These are phyloP conservation scores for Rhizopogon rudus DNA, from an alignment of 768 basidiomycete species.

Conservation along the genomic window DNA sequence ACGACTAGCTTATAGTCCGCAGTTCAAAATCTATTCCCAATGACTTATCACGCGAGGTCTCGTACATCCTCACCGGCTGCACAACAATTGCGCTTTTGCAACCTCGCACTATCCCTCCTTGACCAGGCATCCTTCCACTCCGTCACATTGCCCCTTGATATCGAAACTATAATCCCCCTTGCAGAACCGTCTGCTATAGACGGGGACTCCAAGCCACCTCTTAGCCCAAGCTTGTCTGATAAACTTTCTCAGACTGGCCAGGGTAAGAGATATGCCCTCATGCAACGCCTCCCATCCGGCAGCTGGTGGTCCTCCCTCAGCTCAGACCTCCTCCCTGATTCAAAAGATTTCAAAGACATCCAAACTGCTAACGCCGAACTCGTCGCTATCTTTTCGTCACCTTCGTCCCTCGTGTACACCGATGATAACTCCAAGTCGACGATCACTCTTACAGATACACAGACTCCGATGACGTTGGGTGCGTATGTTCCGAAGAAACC, in stretches of 20 bases:
- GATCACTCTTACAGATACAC: constrained; percentile 3
- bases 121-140: constrained; percentile 59
- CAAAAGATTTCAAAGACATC: constrained; percentile 42
- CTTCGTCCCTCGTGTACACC: constrained; percentile 31
- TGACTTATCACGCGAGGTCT: constrained; percentile 64
- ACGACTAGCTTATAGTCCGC: constrained; percentile 40
- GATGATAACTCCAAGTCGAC: constrained; percentile 21
- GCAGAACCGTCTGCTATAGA: constrained; percentile 15
- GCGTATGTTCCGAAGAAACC: constrained; percentile 47
- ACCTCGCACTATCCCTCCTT: constrained; percentile 66
- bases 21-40: constrained; percentile 61
- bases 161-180: constrained; percentile 36
- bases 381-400: constrained; percentile 65
- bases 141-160: constrained; percentile 39
- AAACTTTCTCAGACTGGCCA: constrained; percentile 24
- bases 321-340: constrained; percentile 35
- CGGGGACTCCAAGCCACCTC: constrained; percentile 18
- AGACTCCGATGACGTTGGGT: constrained; percentile 43
- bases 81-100: constrained; percentile 72
- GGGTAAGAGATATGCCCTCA: constrained; percentile 64
- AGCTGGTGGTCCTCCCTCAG: constrained; percentile 78
- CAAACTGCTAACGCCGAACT: constrained; percentile 70
- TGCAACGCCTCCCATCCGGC: constrained; percentile 73
- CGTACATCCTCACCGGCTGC: constrained; percentile 55
- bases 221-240: constrained; percentile 14